Conservation (phyloP, 208 protist genomes). For the Leishmania tarentolae region DNA sequence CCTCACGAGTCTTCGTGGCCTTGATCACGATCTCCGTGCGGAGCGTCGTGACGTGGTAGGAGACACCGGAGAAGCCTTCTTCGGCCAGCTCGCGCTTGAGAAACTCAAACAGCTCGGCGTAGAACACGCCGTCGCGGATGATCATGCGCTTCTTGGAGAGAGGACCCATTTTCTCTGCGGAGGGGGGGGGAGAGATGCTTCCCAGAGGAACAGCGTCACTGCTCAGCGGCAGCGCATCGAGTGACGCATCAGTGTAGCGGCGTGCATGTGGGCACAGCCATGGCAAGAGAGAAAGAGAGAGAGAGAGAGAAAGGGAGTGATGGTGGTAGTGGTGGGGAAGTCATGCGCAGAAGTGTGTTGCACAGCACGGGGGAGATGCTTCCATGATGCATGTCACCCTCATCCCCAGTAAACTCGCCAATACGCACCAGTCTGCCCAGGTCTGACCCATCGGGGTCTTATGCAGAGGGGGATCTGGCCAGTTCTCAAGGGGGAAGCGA, state of each 20-base stretch:
- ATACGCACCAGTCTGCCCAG: background rate
- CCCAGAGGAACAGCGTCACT: constrained; percentile 32
- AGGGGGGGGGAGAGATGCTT: constrained; percentile 7
- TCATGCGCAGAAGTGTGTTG: background rate
- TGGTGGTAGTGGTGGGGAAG: background rate
- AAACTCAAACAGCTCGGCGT: constrained; percentile 99
- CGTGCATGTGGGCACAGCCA: background rate
- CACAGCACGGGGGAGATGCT: background rate
- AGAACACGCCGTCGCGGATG: constrained; percentile 99
- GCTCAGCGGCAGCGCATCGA: background rate
- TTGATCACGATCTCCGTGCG: constrained; percentile 99
- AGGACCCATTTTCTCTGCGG: constrained; percentile 57
- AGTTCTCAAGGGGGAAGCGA: background rate
- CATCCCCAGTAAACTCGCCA: background rate
- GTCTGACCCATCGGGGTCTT: background rate
- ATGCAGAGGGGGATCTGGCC: background rate
- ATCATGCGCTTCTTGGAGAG: constrained; percentile 96
- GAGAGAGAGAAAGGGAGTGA: background rate
- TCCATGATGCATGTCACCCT: too few species aligned
- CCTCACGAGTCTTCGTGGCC: constrained; percentile 96
- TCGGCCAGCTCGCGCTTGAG: constrained; percentile 97
- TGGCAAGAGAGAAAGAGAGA: background rate
- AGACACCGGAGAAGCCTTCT: constrained; percentile 97
- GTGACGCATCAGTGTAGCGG: background rate
- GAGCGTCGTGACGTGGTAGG: constrained; percentile 95